Conservation (phyloP, 169 alveolate species). For the Plasmodium inui region DNA sequence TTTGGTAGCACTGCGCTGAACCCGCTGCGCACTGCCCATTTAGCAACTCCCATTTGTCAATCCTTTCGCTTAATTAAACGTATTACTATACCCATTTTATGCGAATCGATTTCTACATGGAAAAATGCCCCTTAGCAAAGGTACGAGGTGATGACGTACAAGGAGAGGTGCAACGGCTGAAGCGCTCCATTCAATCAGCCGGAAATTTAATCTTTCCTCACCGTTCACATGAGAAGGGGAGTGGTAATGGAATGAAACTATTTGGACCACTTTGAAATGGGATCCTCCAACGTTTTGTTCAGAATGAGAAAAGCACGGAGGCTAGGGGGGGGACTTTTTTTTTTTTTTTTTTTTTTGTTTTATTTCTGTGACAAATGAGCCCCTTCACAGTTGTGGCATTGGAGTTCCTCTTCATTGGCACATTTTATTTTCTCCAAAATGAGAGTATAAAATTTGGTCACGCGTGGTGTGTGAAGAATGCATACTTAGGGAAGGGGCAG, state of each 20-base stretch:
- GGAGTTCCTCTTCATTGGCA: neutral
- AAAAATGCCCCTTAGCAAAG: neutral
- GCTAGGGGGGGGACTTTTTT: neutral
- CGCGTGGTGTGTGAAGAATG: neutral
- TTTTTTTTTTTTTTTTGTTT: neutral
- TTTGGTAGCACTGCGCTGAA: neutral
- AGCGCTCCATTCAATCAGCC: neutral
- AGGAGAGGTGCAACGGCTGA: neutral
- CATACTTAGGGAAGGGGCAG: neutral
- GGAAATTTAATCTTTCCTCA: neutral
- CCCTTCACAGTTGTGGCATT: neutral
- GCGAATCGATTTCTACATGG: neutral
- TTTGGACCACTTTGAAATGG: neutral
- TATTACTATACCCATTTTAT: neutral
- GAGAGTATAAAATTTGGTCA: neutral
- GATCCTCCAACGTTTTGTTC: neutral
- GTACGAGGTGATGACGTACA: neutral
- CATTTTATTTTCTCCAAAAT: slow-evolving; percentile 5
- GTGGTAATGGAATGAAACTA: neutral
- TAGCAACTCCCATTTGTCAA: neutral
- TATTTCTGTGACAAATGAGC: slow-evolving; percentile 10
- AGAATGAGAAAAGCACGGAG: neutral
- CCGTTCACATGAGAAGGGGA: neutral
- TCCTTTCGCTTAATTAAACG: neutral
- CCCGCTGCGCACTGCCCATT: neutral